A percentile compares a stretch with the other conserved stretches of the same genome.
Conservation (phyloP, 768 basidiomycete genomes). For the Filobasidium wieringae region DNA sequence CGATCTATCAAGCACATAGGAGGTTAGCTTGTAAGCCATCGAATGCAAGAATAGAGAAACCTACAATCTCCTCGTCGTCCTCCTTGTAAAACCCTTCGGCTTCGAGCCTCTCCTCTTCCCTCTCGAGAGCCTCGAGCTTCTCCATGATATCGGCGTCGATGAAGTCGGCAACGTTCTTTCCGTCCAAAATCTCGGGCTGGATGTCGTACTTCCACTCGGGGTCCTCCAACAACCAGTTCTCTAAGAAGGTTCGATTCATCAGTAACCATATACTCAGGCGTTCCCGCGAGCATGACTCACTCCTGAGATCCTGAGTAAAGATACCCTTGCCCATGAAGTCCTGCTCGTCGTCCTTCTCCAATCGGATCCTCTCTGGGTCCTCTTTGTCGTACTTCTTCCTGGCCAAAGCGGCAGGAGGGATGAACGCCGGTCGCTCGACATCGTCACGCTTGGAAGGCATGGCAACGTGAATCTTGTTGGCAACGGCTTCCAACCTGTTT, state of each 20-base stretch:
- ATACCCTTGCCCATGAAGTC: constrained; percentile 75
- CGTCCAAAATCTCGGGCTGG: constrained; percentile 98
- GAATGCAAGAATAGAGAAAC: constrained; percentile 35
- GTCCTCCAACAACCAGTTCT: constrained; percentile 77
- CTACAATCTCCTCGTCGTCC: constrained; percentile 67
- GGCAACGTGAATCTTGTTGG: constrained; percentile 93
- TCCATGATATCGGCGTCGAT: constrained; percentile 95
- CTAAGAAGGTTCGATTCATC: constrained; percentile 42
- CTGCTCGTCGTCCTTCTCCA: constrained; percentile 70
- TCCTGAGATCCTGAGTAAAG: constrained; percentile 77
- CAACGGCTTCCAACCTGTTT: constrained; percentile 76
- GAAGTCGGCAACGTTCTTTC: constrained; percentile 98
- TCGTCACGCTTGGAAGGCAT: constrained; percentile 82
- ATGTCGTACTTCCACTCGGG: constrained; percentile 90
- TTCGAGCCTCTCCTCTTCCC: constrained; percentile 88
- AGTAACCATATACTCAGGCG: background rate
- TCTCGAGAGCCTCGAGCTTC: constrained; percentile 91
- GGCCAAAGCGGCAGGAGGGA: constrained; percentile 69
- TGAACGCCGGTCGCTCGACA: constrained; percentile 72
- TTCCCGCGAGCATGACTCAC: constrained; percentile 47
- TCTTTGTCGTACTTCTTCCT: constrained; percentile 73
- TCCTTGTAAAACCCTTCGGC: constrained; percentile 89
- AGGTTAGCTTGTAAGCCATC: background rate
- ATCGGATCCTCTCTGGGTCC: constrained; percentile 60
- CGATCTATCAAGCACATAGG: constrained; percentile 29